Base-by-base conservation (phyloP, 805 yeast species). In the Saccharomyces eubayanus region DNA sequence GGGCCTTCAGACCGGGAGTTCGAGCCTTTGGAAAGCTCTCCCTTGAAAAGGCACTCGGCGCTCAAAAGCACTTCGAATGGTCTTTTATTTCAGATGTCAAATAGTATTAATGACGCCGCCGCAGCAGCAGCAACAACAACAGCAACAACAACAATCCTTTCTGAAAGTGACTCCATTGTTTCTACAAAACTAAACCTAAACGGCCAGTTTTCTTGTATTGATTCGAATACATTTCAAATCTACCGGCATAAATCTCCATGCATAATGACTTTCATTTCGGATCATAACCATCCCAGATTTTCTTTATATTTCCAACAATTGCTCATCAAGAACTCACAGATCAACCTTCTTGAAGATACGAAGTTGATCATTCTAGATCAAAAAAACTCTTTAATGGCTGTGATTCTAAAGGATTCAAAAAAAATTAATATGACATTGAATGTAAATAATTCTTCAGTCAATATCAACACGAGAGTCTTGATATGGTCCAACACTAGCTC, bases 291-390 rank as follows among this genome's bases (percentile, higher is more conserved):
- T 1, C 55, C 58, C 14, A 45, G 57, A 30, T 49, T 61, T 6
- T 30, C 49, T 10, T 60, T 66, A n/a, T 56, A 48, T 8, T 52
- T 54, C 43, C 53, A 55, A 31, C 55, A 55, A 29, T 40, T 36
- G 16, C 55, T 46, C 5, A 58, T 63, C 5, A 53, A 53, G 3
- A 56, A 54, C 29, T 46, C 62, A 8, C 57, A 55, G 28, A 31
- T 64, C 5, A 57, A 61, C 47, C 53, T 62, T 14, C 41, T 48
- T 28, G 31, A 36, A n/a, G 67, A 64, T 31, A 62, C 67, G 48
- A 53, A 58, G 28, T 31, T 21, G 31, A 36, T 60, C 11, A 28
- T 55, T 11, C 56, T 63, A 43, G 68, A 63, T 49, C 28, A 54
- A 28, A 49, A 49, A 3, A 52, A 50, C 40, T 40, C 55, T 8